Conservation (phyloP, 2,329 filamentous ascomycete species). For the Stachybotrys chartarum region DNA sequence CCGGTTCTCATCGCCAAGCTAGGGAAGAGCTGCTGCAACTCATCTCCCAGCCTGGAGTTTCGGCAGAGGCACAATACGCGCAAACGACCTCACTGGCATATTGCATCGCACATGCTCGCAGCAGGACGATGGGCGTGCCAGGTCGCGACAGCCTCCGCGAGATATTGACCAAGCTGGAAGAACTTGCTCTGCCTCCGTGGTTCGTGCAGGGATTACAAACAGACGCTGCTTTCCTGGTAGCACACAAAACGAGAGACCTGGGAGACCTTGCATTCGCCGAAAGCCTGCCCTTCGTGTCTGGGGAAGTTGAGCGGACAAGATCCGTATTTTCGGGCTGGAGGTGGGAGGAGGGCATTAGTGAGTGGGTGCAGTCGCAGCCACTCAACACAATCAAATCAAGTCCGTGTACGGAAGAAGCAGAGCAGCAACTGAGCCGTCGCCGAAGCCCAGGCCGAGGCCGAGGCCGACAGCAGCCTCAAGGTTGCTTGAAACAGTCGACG, state of each 20-base stretch:
- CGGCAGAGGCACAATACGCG: constrained; percentile 13
- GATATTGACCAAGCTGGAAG: constrained; percentile 33
- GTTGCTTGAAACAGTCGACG: neutral
- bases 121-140: constrained; percentile 30
- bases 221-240: constrained; percentile 43
- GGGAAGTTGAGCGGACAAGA: constrained; percentile 6
- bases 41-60: constrained; percentile 6
- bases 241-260: constrained; percentile 44
- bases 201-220: constrained; percentile 30
- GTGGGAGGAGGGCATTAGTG: constrained; percentile 34
- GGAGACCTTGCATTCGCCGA: constrained; percentile 49
- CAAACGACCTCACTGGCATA: constrained; percentile 31
- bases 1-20: constrained; percentile 8
- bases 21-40: constrained; percentile 13
- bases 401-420: neutral
- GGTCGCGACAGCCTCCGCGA: constrained; percentile 28
- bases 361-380: constrained; percentile 25
- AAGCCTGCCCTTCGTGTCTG: constrained; percentile 18
- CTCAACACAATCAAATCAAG: constrained; percentile 2
- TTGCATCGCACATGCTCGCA: constrained; percentile 39
- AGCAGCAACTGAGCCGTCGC: neutral
- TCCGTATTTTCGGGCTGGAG: constrained; percentile 26
- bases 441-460: neutral
- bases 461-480: neutral
- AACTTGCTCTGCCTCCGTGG: constrained; percentile 21